Conservation (phyloP, 345 rosid species). For the Gossypium raimondii region DNA sequence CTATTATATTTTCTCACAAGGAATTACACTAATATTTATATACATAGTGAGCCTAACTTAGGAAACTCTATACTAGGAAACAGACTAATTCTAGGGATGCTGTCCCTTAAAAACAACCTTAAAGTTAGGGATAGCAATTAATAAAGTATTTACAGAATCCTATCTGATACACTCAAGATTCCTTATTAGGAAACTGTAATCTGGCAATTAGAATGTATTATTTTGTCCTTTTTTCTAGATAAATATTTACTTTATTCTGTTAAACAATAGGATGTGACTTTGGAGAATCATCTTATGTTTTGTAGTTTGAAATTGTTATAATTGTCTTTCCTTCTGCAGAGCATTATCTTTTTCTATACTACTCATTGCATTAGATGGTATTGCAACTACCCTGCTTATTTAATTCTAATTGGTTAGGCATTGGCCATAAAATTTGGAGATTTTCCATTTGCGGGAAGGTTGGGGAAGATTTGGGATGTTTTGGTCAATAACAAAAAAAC, state of each 20-base stretch:
- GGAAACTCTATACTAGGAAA: too few relatives aligned
- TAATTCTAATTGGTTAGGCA: neutral
- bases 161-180: too few relatives aligned
- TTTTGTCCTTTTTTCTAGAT: neutral
- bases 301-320: neutral
- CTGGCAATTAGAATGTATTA: neutral
- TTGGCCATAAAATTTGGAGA: neutral
- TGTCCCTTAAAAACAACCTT: too few relatives aligned
- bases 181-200: too few relatives aligned
- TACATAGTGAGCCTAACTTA: too few relatives aligned
- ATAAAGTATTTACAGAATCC: too few relatives aligned
- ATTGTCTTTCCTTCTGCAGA: neutral
- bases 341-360: neutral
- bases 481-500: neutral
- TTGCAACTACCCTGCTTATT: neutral
- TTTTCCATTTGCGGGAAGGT: neutral
- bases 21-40: too few relatives aligned
- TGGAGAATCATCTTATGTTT: conserved; percentile 1
- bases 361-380: conserved; percentile 2
- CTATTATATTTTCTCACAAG: too few relatives aligned
- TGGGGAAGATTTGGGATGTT: neutral
- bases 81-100: too few relatives aligned
- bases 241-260: conserved; percentile 1
- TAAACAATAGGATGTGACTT: neutral
- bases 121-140: too few relatives aligned